Base-by-base conservation (phyloP, 768 basidiomycete species). In the Chiua virens region DNA sequence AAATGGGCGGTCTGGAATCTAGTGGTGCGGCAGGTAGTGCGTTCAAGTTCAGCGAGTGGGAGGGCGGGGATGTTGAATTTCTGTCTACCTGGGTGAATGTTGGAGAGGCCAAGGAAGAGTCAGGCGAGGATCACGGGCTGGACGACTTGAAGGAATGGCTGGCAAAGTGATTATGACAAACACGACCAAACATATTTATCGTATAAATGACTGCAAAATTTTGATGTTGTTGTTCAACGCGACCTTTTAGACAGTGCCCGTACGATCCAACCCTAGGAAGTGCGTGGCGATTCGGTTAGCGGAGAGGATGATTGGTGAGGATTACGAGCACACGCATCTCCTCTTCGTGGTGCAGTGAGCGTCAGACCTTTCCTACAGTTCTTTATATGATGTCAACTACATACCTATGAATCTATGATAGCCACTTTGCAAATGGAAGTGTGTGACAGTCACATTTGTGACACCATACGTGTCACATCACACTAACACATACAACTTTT, bases 41-140 rank as follows among this genome's bases (percentile, higher is more conserved):
- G 18, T 93, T 93, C 74, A 83, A 74, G 57, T 92, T 92, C 60
- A 77, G 76, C 4, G 82, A 86, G 38, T 93, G 90, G 90, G 90
- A 92, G 58, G 91, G 89, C 3, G 90, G 91, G 8, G 84, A 89
- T n/a, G 72, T 91, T 18, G 63, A 73, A 2, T 87, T 91, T 58
- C 53, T 85, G 30, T 86, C 81, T 23, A 85, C 82, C 0, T 86
- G 78, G 50, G 74, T 79, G 8, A 61, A 45, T 10, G 64, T 73
- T 13, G 73, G 70, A 41, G 64, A 62, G 36, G 32, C 45, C 39
- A 63, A 65, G 34, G 65, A 64, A 10, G 72, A 72, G 11, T 56
- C 42, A 5, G 60, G 42, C 8, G 61, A 52, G 5, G 73, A 72
- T 8, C 15, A 34, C 39, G 80, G 78, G 0, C 57, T 86, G 28